Percentiles rank a stretch among this genome's conserved stretches.
Evolutionary conservation across 352 stramenopile species (phyloP).

Genomic region (Elongisporangium anandrum): DNA sequence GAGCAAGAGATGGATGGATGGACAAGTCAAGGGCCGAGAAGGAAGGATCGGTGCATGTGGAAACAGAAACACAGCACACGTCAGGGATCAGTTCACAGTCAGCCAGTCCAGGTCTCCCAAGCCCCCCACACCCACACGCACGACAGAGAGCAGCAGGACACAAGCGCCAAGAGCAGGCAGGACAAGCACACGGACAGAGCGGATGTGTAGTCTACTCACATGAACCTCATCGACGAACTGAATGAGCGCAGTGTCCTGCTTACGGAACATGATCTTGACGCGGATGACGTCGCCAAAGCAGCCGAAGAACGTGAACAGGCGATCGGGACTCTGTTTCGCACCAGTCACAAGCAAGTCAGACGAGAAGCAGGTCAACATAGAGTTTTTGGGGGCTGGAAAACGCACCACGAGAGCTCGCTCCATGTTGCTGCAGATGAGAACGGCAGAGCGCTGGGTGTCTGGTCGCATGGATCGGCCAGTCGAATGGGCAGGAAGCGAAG

Average conservation of each 20-base stretch:
- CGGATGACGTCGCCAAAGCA: constrained; percentile 82
- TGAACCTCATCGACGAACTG: constrained; percentile 76
- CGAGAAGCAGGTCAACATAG: not conserved
- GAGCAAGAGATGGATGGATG: constrained; percentile 1
- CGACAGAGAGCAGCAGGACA: constrained; percentile 1
- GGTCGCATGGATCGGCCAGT: constrained; percentile 52
- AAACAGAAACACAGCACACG: not conserved
- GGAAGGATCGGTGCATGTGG: not conserved
- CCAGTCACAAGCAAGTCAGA: not conserved
- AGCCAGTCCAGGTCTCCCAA: constrained; percentile 10
- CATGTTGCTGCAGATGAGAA: constrained; percentile 85
- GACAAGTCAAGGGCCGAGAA: not conserved
- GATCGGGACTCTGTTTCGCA: constrained; percentile 51
- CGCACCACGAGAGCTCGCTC: constrained; percentile 58
- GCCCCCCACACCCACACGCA: not conserved
- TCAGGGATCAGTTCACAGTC: not conserved
- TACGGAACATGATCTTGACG: constrained; percentile 86
- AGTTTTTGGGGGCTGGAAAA: constrained; percentile 3
- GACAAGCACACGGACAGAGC: not conserved
- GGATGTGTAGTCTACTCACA: constrained; percentile 32
- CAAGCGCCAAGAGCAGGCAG: not conserved
- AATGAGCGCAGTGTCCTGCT: constrained; percentile 76
- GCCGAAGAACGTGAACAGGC: constrained; percentile 80
- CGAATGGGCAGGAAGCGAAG: constrained; percentile 47
- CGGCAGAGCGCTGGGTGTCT: constrained; percentile 50